These are phyloP conservation scores for Saccharomyces uvarum DNA, from an alignment of 1,139 yeast genomes.

Conservation along the genomic window DNA sequence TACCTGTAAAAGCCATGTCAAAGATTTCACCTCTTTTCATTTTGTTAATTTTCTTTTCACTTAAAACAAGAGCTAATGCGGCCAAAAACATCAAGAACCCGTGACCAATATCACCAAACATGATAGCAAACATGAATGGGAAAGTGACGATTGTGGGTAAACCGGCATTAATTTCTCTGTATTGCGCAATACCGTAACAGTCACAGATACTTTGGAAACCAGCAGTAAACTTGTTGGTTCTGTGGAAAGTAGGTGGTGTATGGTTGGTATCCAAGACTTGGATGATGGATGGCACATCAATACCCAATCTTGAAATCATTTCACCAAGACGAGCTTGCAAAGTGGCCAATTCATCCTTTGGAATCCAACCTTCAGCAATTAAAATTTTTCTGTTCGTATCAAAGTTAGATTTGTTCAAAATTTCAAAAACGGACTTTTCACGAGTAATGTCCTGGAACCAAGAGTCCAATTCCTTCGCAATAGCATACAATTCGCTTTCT, in stretches of 20 bases:
- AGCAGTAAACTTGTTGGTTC: conserved; percentile 81
- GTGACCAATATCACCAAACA: conserved; percentile 98
- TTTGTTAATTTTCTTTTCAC: conserved; percentile 57
- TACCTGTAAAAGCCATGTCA: conserved; percentile 91
- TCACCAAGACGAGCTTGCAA: conserved; percentile 53
- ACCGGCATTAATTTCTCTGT: conserved; percentile 94
- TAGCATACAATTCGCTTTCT: conserved; percentile 64
- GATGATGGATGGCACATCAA: conserved; percentile 56
- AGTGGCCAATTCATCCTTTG: conserved; percentile 43
- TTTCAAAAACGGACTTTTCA: conserved; percentile 68
- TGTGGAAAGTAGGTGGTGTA: conserved; percentile 89
- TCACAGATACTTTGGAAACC: conserved; percentile 92
- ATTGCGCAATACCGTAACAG: conserved; percentile 90
- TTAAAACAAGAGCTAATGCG: conserved; percentile 59
- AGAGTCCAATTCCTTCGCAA: conserved; percentile 60
- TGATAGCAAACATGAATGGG: conserved; percentile 97
- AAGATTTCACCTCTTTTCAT: conserved; percentile 85
- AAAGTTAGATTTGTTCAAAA: conserved; percentile 73
- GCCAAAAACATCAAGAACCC: conserved; percentile 74
- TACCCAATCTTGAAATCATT: conserved; percentile 45
- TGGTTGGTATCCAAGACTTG: conserved; percentile 73
- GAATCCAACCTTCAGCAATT: conserved; percentile 98
- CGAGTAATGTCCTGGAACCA: conserved; percentile 62
- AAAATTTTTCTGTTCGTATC: conserved; percentile 80
- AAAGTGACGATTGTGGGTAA: conserved; percentile 89